These are phyloP conservation scores for Pseudogymnoascus sp. DNA, from an alignment of 2,329 filamentous ascomycete genomes.

Conservation along the genomic window DNA sequence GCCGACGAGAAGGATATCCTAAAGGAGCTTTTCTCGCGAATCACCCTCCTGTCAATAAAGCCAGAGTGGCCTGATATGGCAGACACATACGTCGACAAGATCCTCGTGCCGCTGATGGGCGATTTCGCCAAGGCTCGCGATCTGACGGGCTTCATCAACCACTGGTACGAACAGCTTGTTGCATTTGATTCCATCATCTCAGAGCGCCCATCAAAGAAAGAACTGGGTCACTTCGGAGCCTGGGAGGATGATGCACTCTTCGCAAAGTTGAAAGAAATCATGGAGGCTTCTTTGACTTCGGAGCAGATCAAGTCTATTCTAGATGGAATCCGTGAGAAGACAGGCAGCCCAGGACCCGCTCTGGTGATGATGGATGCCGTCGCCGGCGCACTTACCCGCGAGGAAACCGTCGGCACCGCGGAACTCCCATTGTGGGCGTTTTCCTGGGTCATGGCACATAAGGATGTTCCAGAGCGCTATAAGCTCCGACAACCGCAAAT, in stretches of 20 bases:
- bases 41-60: conserved; percentile 26
- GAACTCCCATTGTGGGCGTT: background rate
- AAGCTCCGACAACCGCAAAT: background rate
- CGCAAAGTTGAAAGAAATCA: conserved; percentile 24
- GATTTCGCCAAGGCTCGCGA: conserved; percentile 38
- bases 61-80: conserved; percentile 19
- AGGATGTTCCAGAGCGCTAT: background rate
- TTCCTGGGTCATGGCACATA: background rate
- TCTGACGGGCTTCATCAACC: conserved; percentile 35
- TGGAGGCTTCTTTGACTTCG: conserved; percentile 35
- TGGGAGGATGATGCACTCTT: conserved; percentile 30
- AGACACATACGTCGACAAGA: conserved; percentile 29
- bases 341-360: conserved; percentile 24
- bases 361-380: conserved; percentile 36
- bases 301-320: conserved; percentile 30
- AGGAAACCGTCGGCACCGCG: background rate
- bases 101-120: conserved; percentile 36
- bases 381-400: conserved; percentile 25
- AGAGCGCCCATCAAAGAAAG: background rate
- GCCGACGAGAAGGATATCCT: conserved; percentile 27
- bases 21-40: conserved; percentile 29
- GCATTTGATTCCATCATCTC: conserved; percentile 24
- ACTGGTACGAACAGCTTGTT: conserved; percentile 33
- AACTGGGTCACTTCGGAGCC: conserved; percentile 20
- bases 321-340: background rate